Conservation (phyloP, 2,329 filamentous ascomycete genomes). For the Trichoderma gracile region DNA sequence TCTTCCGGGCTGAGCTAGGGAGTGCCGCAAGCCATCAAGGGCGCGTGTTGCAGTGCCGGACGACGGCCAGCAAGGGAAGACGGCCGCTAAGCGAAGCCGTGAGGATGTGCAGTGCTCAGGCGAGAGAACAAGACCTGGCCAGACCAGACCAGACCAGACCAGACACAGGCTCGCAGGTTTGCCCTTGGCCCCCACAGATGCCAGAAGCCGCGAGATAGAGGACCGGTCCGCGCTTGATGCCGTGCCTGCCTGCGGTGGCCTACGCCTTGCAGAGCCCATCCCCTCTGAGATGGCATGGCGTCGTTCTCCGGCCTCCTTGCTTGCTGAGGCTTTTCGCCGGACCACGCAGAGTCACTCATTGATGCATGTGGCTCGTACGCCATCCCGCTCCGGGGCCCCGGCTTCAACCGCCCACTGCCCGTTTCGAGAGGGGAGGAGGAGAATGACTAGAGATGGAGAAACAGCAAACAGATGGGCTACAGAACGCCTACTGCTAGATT, state of each 20-base stretch:
- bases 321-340: slow-evolving; percentile 17
- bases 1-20: slow-evolving; percentile 11
- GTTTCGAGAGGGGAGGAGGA: not conserved
- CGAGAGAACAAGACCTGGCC: not conserved
- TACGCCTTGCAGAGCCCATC: slow-evolving; percentile 2
- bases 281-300: slow-evolving; percentile 8
- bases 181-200: slow-evolving; percentile 14
- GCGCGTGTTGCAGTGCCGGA: slow-evolving; percentile 16
- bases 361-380: slow-evolving; percentile 18
- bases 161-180: not conserved
- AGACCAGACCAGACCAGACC: not conserved
- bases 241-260: slow-evolving; percentile 14
- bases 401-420: slow-evolving; percentile 2
- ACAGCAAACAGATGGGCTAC: not conserved
- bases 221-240: slow-evolving; percentile 14
- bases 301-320: not conserved
- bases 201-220: not conserved
- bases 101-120: slow-evolving; percentile 5
- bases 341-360: slow-evolving; percentile 15
- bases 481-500: not conserved
- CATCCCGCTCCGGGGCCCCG: slow-evolving; percentile 5
- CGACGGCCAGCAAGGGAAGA: slow-evolving; percentile 1
- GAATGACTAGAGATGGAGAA: not conserved
- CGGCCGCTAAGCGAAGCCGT: slow-evolving; percentile 19
- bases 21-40: slow-evolving; percentile 20